Percentiles rank a stretch among this genome's conserved stretches.
Evolutionary conservation across 805 yeast genomes (phyloP).

Genomic region (Dipodascus geniculatus): DNA sequence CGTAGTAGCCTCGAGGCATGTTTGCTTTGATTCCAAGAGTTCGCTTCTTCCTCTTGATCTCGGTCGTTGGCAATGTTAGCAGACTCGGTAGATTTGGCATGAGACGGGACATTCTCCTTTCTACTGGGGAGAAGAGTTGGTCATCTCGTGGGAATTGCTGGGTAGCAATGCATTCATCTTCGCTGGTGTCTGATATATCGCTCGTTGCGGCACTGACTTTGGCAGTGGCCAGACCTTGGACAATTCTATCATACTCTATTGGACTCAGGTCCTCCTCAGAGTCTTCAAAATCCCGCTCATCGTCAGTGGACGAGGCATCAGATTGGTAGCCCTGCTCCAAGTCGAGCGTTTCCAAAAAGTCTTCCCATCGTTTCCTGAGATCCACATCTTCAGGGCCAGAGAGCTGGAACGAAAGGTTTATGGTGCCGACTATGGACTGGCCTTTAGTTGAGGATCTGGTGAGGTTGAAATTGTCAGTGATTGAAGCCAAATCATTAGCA

Average conservation of each 20-base stretch:
- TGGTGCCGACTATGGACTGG: not conserved
- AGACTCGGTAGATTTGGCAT: not conserved
- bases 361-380: not conserved
- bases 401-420: not conserved
- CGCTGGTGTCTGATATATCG: not conserved
- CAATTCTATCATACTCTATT: conserved; percentile 1
- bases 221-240: not conserved
- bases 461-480: not conserved
- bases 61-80: conserved; percentile 2
- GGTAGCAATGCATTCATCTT: not conserved
- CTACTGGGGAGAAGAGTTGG: not conserved
- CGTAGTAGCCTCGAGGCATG: conserved; percentile 9
- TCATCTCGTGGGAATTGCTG: not conserved
- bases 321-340: not conserved
- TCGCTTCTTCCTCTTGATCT: not conserved
- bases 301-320: conserved; percentile 2
- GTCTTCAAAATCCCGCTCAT: conserved; percentile 1
- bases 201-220: not conserved
- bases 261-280: conserved; percentile 1
- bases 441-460: not conserved
- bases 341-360: not conserved
- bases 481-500: not conserved
- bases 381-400: conserved; percentile 2
- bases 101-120: not conserved
- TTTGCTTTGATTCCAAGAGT: conserved; percentile 4